These are phyloP conservation scores for Citrullus colocynthis DNA, from an alignment of 306 rosid species.

Conservation along the genomic window DNA sequence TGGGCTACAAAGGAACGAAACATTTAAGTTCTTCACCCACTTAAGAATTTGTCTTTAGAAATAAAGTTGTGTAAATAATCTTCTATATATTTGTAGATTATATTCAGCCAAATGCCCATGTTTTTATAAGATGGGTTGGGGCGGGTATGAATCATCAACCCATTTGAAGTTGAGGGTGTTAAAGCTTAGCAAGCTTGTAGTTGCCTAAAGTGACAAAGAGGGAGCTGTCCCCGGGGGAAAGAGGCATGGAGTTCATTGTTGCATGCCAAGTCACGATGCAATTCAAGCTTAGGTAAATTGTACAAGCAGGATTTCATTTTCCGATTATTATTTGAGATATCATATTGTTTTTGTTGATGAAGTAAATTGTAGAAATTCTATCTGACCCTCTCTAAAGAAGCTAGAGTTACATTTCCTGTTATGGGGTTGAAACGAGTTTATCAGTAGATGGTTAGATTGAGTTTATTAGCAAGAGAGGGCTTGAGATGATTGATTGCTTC, in stretches of 20 bases:
- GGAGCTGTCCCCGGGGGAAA: neutral
- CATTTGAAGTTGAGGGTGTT: neutral
- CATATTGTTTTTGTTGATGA: neutral
- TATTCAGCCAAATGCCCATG: neutral
- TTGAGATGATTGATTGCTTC: neutral
- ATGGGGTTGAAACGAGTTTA: neutral
- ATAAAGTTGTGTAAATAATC: neutral
- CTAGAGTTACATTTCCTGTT: neutral
- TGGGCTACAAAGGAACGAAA: constrained; percentile 18
- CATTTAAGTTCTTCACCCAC: neutral
- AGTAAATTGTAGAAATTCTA: neutral
- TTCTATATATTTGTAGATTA: neutral
- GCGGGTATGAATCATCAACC: neutral
- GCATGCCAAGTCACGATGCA: neutral
- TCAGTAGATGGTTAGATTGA: neutral
- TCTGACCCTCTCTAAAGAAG: neutral
- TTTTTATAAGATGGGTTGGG: no score
- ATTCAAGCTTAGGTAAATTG: neutral
- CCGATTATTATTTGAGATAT: neutral
- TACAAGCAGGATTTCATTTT: neutral
- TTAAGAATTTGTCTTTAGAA: constrained; percentile 1
- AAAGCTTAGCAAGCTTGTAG: neutral
- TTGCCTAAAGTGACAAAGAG: neutral
- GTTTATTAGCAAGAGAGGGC: neutral
- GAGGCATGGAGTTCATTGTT: neutral